Percentiles rank a stretch among this genome's conserved stretches.
Conservation (phyloP, 2,329 filamentous ascomycete species). For the Exophiala lecanii-corni region DNA sequence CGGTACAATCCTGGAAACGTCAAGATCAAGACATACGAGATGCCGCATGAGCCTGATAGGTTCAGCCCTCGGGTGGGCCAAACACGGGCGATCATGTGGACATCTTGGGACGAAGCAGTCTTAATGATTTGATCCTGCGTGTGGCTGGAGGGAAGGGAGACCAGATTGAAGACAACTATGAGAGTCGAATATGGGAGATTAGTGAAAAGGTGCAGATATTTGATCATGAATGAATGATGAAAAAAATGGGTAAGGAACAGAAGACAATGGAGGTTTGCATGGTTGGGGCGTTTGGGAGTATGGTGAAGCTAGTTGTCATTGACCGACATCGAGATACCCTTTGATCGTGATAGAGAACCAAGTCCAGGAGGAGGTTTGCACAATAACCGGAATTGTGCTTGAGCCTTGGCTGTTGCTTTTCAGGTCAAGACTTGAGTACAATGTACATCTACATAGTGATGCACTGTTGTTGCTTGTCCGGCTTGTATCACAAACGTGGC, state of each 20-base stretch:
- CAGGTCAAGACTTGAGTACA: no score
- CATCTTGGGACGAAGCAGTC: conserved; percentile 78
- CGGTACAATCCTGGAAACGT: conserved; percentile 85
- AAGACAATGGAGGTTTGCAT: no score
- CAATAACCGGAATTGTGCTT: no score
- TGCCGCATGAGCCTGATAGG: conserved; percentile 91
- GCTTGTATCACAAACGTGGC: no score
- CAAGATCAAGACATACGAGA: conserved; percentile 82
- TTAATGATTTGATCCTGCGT: conserved; percentile 85
- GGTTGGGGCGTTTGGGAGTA: no score
- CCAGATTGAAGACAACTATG: conserved; percentile 68
- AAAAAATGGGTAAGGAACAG: neutral
- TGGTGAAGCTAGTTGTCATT: no score
- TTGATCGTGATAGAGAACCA: no score
- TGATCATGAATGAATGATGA: conserved; percentile 51
- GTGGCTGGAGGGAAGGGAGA: conserved; percentile 83
- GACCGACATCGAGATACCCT: no score
- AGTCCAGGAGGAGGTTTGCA: no score
- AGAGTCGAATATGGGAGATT: conserved; percentile 79
- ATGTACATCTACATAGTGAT: no score
- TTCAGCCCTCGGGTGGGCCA: conserved; percentile 75
- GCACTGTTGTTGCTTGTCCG: no score
- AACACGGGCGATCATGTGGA: conserved; percentile 90
- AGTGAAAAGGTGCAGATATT: conserved; percentile 77
- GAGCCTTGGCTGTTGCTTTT: no score